Percentiles rank a stretch among this genome's conserved stretches.
Evolutionary conservation across 176 grass and related monocot species (phyloP).

Genomic region (Carex littledalei): DNA sequence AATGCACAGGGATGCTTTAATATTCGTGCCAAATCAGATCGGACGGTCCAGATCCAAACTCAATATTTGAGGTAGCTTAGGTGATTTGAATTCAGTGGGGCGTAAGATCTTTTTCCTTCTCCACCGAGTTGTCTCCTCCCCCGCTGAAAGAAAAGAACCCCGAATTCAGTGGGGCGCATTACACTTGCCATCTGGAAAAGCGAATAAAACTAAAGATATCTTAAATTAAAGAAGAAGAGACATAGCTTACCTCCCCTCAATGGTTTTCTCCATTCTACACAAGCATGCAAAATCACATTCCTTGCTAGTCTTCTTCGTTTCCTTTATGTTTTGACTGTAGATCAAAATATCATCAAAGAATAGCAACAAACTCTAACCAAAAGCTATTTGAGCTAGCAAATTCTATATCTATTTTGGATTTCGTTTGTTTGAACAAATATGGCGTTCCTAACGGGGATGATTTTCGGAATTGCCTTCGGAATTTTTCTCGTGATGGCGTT

Average conservation of each 20-base stretch:
- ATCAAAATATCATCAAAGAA: no score
- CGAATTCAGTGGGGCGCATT: background rate
- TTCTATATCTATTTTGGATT: background rate
- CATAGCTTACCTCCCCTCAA: background rate
- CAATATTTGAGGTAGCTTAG: no score
- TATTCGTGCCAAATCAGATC: no score
- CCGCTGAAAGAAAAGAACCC: background rate
- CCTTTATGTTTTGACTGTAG: background rate
- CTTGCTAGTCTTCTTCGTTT: background rate
- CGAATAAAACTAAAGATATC: background rate
- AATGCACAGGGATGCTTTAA: no score
- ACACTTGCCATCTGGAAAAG: background rate
- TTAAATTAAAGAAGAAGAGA: background rate
- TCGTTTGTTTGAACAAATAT: constrained; percentile 22
- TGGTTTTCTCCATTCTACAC: constrained; percentile 3
- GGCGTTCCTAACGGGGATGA: constrained; percentile 72
- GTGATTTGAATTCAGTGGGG: no score
- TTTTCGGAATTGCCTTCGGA: constrained; percentile 60
- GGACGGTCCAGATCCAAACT: no score
- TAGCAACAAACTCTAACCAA: no score
- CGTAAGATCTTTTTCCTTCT: background rate
- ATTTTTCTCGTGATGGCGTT: constrained; percentile 70
- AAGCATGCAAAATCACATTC: background rate
- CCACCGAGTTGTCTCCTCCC: background rate
- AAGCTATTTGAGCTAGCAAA: no score